Evolutionary conservation across 208 protist species (phyloP).

Genomic region (Leishmania mexicana): DNA sequence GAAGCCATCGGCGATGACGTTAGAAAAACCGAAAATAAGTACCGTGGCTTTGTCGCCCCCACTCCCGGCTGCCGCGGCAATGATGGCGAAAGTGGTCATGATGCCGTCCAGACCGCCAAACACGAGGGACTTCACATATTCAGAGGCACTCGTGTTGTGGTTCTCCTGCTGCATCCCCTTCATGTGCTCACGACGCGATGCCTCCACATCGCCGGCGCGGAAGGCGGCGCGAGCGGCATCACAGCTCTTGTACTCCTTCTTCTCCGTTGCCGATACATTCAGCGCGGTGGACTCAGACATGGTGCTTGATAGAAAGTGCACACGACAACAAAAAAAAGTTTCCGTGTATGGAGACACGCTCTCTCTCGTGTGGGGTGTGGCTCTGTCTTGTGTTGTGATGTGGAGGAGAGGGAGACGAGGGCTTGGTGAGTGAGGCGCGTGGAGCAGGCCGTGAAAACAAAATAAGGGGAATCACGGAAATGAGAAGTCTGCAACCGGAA

Average conservation of each 20-base stretch:
- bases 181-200: slow-evolving; percentile 76
- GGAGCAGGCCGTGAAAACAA: not conserved
- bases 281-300: slow-evolving; percentile 16
- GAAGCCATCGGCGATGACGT: slow-evolving; percentile 94
- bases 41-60: slow-evolving; percentile 82
- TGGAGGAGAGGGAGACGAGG: not conserved
- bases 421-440: not conserved
- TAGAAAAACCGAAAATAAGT: slow-evolving; percentile 94
- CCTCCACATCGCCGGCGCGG: slow-evolving; percentile 66
- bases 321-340: not conserved
- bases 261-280: slow-evolving; percentile 20
- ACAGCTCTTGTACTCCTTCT: slow-evolving; percentile 73
- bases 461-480: not conserved
- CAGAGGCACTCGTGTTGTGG: slow-evolving; percentile 85
- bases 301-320: not conserved
- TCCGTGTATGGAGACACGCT: not conserved
- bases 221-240: slow-evolving; percentile 67
- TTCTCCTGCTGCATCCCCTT: slow-evolving; percentile 78
- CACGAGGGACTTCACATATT: slow-evolving; percentile 95
- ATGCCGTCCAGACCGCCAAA: slow-evolving; percentile 96
- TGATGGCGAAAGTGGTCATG: slow-evolving; percentile 96
- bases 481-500: not conserved
- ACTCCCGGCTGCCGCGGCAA: slow-evolving; percentile 89
- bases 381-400: not conserved
- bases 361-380: no score